A percentile compares a stretch with the other conserved stretches of the same genome.
These are phyloP conservation scores for Nigrospora osmanthi DNA, from an alignment of 2,329 filamentous ascomycete genomes.

Conservation along the genomic window DNA sequence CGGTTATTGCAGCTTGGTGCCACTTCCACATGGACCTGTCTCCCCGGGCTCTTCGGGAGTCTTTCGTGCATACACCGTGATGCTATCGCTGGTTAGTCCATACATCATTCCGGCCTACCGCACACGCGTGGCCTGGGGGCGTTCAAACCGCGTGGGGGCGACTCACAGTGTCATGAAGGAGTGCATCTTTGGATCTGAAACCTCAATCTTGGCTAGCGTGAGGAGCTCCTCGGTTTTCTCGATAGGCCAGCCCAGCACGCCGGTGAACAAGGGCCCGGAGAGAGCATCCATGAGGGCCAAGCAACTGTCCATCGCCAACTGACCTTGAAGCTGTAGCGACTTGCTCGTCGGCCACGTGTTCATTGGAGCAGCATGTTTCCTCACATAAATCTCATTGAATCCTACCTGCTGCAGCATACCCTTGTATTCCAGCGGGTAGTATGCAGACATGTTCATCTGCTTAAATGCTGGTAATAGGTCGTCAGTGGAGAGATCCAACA, in stretches of 20 bases:
- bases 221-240: constrained; percentile 10
- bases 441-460: constrained; percentile 11
- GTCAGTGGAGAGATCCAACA: no score
- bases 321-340: constrained; percentile 16
- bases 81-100: no score
- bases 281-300: constrained; percentile 14
- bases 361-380: constrained; percentile 14
- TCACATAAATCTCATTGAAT: constrained; percentile 10
- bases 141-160: no score
- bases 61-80: no score
- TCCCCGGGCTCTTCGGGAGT: no score
- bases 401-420: constrained; percentile 4
- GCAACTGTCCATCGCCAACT: constrained; percentile 19
- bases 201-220: constrained; percentile 11
- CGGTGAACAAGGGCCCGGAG: constrained; percentile 10
- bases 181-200: constrained; percentile 12
- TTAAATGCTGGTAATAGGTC: constrained; percentile 14
- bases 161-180: constrained; percentile 18
- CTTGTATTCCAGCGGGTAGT: neutral
- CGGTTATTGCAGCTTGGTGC: no score
- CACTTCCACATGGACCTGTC: no score
- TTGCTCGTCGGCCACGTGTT: constrained; percentile 21
- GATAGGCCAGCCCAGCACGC: constrained; percentile 13
- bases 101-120: no score
- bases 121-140: no score